phyloP scores from a whole-genome alignment of 2,329 filamentous ascomycete genomes.

The Paraphoma sp. region DNA sequence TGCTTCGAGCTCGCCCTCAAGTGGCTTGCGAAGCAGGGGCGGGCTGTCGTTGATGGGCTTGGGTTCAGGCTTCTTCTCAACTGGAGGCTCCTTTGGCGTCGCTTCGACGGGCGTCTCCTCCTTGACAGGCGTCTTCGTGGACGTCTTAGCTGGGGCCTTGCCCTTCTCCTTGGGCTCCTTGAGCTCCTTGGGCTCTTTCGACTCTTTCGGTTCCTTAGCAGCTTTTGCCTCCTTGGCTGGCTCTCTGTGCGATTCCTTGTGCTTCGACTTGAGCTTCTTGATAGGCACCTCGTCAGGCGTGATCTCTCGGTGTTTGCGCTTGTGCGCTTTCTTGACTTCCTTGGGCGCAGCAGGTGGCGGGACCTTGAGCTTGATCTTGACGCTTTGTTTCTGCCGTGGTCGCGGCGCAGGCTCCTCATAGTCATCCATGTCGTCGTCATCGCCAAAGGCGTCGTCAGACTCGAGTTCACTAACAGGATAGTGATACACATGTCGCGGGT shows the following conservation, averaged over 20 bases:
- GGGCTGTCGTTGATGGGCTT: slow-evolving; percentile 37
- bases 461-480: slow-evolving; percentile 34
- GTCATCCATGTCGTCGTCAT: slow-evolving; percentile 47
- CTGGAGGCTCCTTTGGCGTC: slow-evolving; percentile 31
- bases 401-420: slow-evolving; percentile 46
- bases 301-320: slow-evolving; percentile 34
- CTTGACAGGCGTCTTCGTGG: slow-evolving; percentile 30
- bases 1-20: slow-evolving; percentile 38
- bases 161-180: slow-evolving; percentile 31
- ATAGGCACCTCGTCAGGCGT: slow-evolving; percentile 34
- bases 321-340: slow-evolving; percentile 32
- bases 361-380: slow-evolving; percentile 41
- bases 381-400: slow-evolving; percentile 32
- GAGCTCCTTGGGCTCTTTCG: slow-evolving; percentile 21
- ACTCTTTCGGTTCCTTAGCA: slow-evolving; percentile 16
- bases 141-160: slow-evolving; percentile 30
- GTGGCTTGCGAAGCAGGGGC: slow-evolving; percentile 33
- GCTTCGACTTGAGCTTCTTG: slow-evolving; percentile 33
- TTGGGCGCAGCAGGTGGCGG: slow-evolving; percentile 20
- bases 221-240: slow-evolving; percentile 18
- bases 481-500: slow-evolving; percentile 43
- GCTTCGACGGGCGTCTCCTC: slow-evolving; percentile 38
- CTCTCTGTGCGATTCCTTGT: slow-evolving; percentile 14
- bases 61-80: slow-evolving; percentile 31
- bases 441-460: slow-evolving; percentile 33